Conservation (phyloP, 2,329 filamentous ascomycete genomes). For the Fusarium longipes region DNA sequence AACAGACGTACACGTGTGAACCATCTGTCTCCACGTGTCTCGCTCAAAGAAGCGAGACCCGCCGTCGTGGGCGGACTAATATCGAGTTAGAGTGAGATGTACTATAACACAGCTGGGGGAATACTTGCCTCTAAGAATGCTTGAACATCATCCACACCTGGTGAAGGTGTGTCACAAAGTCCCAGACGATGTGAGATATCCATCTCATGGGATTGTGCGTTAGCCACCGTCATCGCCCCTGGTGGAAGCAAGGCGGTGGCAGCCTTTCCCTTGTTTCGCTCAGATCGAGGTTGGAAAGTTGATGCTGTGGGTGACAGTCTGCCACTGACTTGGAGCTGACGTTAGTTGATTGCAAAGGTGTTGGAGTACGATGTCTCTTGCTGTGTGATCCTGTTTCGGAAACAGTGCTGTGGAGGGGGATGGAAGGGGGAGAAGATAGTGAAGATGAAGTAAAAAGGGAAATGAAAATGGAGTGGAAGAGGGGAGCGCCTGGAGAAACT, state of each 20-base stretch:
- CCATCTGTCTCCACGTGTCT: slow-evolving; percentile 54
- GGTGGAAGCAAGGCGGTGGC: slow-evolving; percentile 19
- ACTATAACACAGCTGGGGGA: background rate
- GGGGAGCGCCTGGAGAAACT: no score
- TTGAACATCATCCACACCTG: slow-evolving; percentile 55
- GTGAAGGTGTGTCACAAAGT: slow-evolving; percentile 50
- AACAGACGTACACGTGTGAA: slow-evolving; percentile 62
- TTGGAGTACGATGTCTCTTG: no score
- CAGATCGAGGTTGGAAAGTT: slow-evolving; percentile 64
- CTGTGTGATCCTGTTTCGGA: no score
- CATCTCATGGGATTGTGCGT: slow-evolving; percentile 58
- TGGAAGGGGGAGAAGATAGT: no score
- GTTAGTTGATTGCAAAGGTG: no score
- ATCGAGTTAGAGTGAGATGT: slow-evolving; percentile 15
- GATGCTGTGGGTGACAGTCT: slow-evolving; percentile 73
- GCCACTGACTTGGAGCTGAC: no score
- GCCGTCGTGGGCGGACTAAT: no score
- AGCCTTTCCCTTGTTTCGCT: background rate
- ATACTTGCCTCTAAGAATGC: slow-evolving; percentile 58
- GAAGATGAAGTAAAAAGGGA: no score
- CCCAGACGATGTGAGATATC: slow-evolving; percentile 59
- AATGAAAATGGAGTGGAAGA: no score
- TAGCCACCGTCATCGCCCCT: slow-evolving; percentile 46
- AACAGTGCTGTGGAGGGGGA: no score
- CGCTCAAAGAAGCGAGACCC: slow-evolving; percentile 52